A percentile compares a stretch with the other conserved stretches of the same genome.
phyloP scores from a whole-genome alignment of 208 protist species.

The Leishmania mexicana region DNA sequence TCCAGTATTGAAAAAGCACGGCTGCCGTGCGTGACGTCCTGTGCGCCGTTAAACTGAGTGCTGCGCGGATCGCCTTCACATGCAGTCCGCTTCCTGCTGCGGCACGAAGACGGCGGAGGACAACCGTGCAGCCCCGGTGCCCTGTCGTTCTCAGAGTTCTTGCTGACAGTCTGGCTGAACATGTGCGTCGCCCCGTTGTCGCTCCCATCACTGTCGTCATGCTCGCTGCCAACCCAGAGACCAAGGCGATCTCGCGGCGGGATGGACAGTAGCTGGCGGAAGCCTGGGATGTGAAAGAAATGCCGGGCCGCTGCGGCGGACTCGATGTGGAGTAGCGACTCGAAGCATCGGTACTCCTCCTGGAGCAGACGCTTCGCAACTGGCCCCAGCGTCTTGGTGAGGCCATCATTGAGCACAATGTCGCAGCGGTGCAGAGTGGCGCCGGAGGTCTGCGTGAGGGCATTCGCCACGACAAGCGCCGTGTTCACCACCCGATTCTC shows the following conservation, averaged over 20 bases:
- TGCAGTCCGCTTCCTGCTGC: background rate
- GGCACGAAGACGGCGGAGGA: background rate
- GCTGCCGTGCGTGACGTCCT: slow-evolving; percentile 20
- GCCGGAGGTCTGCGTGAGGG: slow-evolving; percentile 42
- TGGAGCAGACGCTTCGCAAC: slow-evolving; percentile 42
- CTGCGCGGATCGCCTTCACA: background rate
- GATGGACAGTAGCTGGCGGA: slow-evolving; percentile 49
- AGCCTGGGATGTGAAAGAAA: slow-evolving; percentile 61
- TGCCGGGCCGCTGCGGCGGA: slow-evolving; percentile 39
- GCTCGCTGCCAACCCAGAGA: background rate
- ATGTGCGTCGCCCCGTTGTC: background rate
- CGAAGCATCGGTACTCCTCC: slow-evolving; percentile 57
- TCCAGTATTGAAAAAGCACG: background rate
- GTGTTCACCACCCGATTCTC: slow-evolving; percentile 52
- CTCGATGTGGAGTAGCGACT: slow-evolving; percentile 52
- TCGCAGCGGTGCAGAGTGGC: slow-evolving; percentile 32
- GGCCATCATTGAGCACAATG: slow-evolving; percentile 38
- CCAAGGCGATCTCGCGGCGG: slow-evolving; percentile 30
- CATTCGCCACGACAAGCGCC: slow-evolving; percentile 50
- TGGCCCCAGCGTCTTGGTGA: slow-evolving; percentile 45
- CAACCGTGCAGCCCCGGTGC: background rate
- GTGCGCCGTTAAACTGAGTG: slow-evolving; percentile 1
- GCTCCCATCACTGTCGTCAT: background rate
- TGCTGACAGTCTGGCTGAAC: background rate
- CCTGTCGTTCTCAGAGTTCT: background rate